Conservation (phyloP, 345 rosid species). For the Acer campestre region DNA sequence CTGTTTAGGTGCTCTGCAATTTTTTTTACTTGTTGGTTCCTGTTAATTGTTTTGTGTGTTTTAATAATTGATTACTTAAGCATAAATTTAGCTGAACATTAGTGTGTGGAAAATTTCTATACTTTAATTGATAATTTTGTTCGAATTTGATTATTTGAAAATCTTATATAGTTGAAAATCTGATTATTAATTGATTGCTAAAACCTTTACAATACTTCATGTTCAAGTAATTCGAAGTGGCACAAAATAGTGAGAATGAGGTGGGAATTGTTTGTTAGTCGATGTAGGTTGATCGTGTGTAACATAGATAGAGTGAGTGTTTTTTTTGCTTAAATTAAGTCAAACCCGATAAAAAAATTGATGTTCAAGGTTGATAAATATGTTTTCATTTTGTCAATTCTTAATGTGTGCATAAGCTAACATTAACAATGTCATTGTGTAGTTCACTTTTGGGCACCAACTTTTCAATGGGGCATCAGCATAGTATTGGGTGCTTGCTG, state of each 20-base stretch:
- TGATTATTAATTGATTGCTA: too few relatives aligned
- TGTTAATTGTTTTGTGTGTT: too few relatives aligned
- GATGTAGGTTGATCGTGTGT: background rate
- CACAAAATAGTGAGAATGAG: background rate
- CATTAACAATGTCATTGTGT: conserved; percentile 23
- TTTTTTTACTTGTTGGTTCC: too few relatives aligned
- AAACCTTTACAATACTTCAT: background rate
- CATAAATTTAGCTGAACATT: too few relatives aligned
- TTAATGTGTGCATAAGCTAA: background rate
- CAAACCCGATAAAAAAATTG: background rate
- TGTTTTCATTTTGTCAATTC: conserved; percentile 2
- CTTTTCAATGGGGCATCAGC: conserved; percentile 95
- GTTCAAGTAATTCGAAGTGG: background rate
- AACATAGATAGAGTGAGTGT: background rate
- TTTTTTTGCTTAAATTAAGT: background rate
- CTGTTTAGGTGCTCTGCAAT: too few relatives aligned
- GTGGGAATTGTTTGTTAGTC: background rate
- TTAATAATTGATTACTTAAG: too few relatives aligned
- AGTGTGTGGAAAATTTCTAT: too few relatives aligned
- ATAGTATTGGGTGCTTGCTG: too few relatives aligned
- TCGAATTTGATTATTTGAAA: too few relatives aligned
- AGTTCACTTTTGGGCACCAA: conserved; percentile 98
- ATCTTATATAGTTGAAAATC: too few relatives aligned
- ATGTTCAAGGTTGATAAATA: background rate
- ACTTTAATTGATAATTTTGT: too few relatives aligned